Conservation (phyloP, 805 yeast species). For the Tetrapisispora fleetii region DNA sequence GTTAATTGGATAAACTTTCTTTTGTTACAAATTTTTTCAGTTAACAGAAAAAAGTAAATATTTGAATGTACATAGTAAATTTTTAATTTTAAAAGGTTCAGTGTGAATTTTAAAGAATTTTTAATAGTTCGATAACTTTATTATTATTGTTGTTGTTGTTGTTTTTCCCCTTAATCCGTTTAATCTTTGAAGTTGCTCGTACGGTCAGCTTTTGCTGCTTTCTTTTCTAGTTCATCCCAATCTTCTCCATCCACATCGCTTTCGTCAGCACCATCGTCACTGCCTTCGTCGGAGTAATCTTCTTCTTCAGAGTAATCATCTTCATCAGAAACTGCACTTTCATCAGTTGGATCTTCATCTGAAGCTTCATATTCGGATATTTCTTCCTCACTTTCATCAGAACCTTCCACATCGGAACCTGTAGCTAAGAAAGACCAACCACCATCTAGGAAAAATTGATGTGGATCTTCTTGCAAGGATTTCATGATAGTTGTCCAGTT, state of each 20-base stretch:
- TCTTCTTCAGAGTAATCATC: slow-evolving; percentile 28
- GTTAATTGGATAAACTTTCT: too few species aligned
- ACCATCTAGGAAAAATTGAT: slow-evolving; percentile 86
- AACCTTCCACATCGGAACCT: slow-evolving; percentile 69
- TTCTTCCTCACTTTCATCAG: slow-evolving; percentile 63
- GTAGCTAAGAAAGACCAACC: slow-evolving; percentile 95
- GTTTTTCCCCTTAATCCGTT: not conserved
- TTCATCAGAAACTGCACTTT: slow-evolving; percentile 32
- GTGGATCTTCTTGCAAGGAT: slow-evolving; percentile 84
- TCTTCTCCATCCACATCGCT: slow-evolving; percentile 32
- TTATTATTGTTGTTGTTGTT: too few species aligned
- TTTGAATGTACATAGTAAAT: too few species aligned
- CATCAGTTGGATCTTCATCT: slow-evolving; percentile 36
- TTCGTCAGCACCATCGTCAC: slow-evolving; percentile 21
- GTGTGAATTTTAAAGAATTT: too few species aligned
- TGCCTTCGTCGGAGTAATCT: slow-evolving; percentile 28
- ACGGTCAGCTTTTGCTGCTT: slow-evolving; percentile 33
- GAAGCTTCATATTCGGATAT: slow-evolving; percentile 37
- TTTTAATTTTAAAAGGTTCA: too few species aligned
- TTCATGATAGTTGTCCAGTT: slow-evolving; percentile 96
- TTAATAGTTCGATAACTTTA: too few species aligned
- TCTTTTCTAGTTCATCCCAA: slow-evolving; percentile 33
- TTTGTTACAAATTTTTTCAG: too few species aligned
- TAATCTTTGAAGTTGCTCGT: slow-evolving; percentile 21
- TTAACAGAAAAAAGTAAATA: too few species aligned